phyloP scores from a whole-genome alignment of 176 grass and related monocot genomes.

The Eremochloa ophiuroides region DNA sequence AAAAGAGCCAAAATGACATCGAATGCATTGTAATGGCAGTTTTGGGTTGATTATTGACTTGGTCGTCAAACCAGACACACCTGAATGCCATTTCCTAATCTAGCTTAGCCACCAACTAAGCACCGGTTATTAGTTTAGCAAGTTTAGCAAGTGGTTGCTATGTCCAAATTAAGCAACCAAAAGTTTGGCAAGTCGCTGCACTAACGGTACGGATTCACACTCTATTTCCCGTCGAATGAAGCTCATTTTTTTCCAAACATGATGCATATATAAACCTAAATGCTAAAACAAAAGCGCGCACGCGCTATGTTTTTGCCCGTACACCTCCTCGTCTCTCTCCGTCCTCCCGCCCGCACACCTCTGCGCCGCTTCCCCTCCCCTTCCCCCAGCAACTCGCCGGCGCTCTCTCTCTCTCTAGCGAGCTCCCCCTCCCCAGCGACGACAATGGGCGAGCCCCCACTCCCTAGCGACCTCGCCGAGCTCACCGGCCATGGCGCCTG shows the following conservation, averaged over 20 bases:
- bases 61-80: constrained; percentile 10
- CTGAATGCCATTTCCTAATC: constrained; percentile 6
- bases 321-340: too few species aligned
- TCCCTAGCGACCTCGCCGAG: too few species aligned
- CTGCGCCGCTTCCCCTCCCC: too few species aligned
- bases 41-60: not conserved
- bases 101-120: constrained; percentile 13
- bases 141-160: not conserved
- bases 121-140: constrained; percentile 22
- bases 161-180: constrained; percentile 20
- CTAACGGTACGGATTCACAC: constrained; percentile 39
- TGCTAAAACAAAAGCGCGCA: too few species aligned
- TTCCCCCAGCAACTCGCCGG: too few species aligned
- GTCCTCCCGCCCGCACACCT: too few species aligned
- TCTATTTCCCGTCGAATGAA: not conserved
- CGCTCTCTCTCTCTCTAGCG: too few species aligned
- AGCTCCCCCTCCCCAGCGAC: too few species aligned
- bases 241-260: not conserved
- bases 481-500: too few species aligned
- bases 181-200: constrained; percentile 20
- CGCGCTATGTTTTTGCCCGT: too few species aligned
- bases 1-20: constrained; percentile 20
- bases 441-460: too few species aligned
- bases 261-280: constrained; percentile 6
- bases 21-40: not conserved